Conservation (phyloP, 805 yeast species). For the Lipomyces starkeyi region DNA sequence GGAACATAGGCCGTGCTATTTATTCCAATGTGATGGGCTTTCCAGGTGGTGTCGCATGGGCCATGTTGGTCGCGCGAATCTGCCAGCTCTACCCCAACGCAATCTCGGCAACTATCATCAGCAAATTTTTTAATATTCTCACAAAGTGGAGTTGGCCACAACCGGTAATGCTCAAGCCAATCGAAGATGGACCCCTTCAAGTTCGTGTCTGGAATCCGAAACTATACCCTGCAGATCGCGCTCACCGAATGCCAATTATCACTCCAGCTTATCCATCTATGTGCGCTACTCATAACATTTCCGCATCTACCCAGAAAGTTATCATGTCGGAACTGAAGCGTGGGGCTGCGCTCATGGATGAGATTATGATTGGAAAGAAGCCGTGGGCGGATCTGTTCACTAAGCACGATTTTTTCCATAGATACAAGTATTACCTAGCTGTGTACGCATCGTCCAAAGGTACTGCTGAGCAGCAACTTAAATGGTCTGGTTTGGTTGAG, state of each 20-base stretch:
- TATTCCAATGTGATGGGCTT: constrained; percentile 96
- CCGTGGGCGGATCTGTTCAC: constrained; percentile 77
- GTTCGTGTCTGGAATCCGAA: constrained; percentile 97
- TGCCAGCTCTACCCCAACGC: constrained; percentile 97
- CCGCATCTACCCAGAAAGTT: constrained; percentile 83
- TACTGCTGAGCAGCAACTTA: constrained; percentile 77
- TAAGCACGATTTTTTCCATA: constrained; percentile 80
- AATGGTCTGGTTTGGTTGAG: constrained; percentile 94
- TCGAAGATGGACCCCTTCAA: constrained; percentile 96
- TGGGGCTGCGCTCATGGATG: constrained; percentile 73
- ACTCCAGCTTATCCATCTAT: constrained; percentile 98
- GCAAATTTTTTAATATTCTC: constrained; percentile 84
- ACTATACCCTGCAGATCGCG: constrained; percentile 84
- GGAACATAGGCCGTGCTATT: constrained; percentile 64
- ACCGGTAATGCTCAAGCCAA: constrained; percentile 88
- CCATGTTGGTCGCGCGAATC: constrained; percentile 97
- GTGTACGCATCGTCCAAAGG: constrained; percentile 78
- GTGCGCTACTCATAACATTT: constrained; percentile 98
- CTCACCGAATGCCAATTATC: constrained; percentile 95
- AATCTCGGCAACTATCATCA: constrained; percentile 87
- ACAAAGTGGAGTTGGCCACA: constrained; percentile 98
- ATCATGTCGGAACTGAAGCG: constrained; percentile 79
- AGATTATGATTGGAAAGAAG: constrained; percentile 65
- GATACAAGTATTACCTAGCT: constrained; percentile 85
- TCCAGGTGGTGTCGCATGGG: constrained; percentile 99